A percentile compares a stretch with the other conserved stretches of the same genome.
Evolutionary conservation across 106 monocot genomes (phyloP).

Genomic region (Dactylorhiza incarnata): DNA sequence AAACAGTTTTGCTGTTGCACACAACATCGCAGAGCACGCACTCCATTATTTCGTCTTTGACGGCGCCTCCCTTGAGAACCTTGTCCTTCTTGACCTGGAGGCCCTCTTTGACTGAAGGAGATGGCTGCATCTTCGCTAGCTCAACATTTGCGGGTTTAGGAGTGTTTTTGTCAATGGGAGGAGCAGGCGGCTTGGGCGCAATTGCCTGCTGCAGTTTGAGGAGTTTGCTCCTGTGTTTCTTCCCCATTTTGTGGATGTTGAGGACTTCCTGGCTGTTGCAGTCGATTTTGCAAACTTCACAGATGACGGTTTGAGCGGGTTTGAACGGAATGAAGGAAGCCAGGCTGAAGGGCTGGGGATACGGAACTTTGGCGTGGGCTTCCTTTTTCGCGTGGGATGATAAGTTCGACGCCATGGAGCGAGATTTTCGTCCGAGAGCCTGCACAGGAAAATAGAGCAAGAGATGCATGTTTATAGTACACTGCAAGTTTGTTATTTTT

Average conservation of each 20-base stretch:
- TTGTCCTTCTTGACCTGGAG: conserved; percentile 44
- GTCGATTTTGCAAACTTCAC: conserved; percentile 30
- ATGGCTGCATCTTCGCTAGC: background rate
- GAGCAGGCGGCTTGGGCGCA: conserved; percentile 11
- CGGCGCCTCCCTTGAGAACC: conserved; percentile 37
- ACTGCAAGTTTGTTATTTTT: too few relatives aligned
- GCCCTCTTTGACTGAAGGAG: conserved; percentile 6
- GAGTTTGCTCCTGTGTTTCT: conserved; percentile 25
- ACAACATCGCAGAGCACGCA: conserved; percentile 63
- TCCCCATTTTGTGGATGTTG: conserved; percentile 26
- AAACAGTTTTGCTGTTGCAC: conserved; percentile 56
- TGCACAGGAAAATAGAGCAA: background rate
- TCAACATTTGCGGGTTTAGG: background rate
- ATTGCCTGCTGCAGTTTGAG: conserved; percentile 14
- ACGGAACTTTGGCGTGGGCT: background rate
- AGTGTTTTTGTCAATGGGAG: background rate
- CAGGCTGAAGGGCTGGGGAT: background rate
- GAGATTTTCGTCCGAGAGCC: background rate
- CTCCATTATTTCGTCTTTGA: conserved; percentile 25
- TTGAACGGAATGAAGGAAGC: background rate
- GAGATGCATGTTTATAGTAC: background rate
- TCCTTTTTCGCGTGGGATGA: background rate
- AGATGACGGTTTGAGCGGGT: background rate
- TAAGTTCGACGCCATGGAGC: background rate
- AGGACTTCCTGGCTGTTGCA: conserved; percentile 26